phyloP scores from a whole-genome alignment of 768 basidiomycete genomes.

The Auricularia auricula-judae region DNA sequence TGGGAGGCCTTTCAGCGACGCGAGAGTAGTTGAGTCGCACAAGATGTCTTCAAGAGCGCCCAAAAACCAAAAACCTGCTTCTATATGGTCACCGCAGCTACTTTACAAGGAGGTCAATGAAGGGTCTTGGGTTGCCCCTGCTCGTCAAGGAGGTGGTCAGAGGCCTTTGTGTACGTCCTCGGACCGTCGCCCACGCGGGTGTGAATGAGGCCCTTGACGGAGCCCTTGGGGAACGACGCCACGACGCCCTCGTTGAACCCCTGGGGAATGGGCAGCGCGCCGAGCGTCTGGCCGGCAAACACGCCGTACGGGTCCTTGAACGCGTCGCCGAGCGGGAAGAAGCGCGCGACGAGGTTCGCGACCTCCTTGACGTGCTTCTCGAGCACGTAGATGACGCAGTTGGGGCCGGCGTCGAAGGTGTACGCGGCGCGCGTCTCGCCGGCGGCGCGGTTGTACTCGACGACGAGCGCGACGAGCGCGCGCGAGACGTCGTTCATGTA shows the following conservation, averaged over 20 bases:
- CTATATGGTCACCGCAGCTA: too few relatives aligned
- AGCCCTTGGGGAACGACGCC: constrained; percentile 58
- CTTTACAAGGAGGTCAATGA: too few relatives aligned
- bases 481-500: constrained; percentile 97
- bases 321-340: constrained; percentile 74
- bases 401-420: constrained; percentile 98
- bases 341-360: constrained; percentile 59
- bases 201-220: constrained; percentile 85
- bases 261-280: constrained; percentile 34
- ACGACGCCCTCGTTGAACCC: constrained; percentile 77
- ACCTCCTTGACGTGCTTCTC: constrained; percentile 71
- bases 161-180: constrained; percentile 17
- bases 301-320: constrained; percentile 71
- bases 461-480: constrained; percentile 83
- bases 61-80: too few relatives aligned
- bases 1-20: too few relatives aligned
- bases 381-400: constrained; percentile 91
- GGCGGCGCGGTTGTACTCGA: constrained; percentile 77
- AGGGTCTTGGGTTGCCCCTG: neutral
- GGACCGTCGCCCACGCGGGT: constrained; percentile 91
- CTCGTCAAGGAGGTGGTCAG: neutral
- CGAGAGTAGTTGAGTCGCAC: too few relatives aligned
- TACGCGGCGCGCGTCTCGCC: constrained; percentile 78
- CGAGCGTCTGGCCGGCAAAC: constrained; percentile 35
- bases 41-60: too few relatives aligned